These are phyloP conservation scores for Penicillium fimorum DNA, from an alignment of 495 filamentous ascomycete genomes.

Conservation along the genomic window DNA sequence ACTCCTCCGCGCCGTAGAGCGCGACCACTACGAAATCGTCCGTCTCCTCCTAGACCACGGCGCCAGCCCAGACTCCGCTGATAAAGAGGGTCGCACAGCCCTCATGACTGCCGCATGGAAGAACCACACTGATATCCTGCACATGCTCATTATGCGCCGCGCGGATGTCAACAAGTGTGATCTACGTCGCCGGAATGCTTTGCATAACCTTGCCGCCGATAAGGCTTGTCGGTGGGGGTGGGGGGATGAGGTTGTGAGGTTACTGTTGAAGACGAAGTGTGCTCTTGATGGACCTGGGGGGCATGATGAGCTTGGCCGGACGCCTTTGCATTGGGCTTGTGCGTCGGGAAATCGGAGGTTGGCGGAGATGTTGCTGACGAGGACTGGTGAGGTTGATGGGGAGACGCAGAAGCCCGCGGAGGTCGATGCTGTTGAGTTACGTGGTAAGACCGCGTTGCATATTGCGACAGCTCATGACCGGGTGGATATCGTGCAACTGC, in stretches of 20 bases:
- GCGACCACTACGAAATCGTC: constrained; percentile 47
- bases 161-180: constrained; percentile 51
- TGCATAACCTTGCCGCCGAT: constrained; percentile 58
- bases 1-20: constrained; percentile 51
- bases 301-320: constrained; percentile 51
- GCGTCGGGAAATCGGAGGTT: constrained; percentile 57
- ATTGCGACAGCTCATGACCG: constrained; percentile 55
- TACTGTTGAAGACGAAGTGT: constrained; percentile 45
- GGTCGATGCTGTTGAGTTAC: constrained; percentile 52
- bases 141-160: constrained; percentile 47
- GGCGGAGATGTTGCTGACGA: constrained; percentile 52
- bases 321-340: constrained; percentile 63
- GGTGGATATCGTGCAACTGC: constrained; percentile 53
- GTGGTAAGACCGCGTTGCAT: constrained; percentile 61
- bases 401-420: constrained; percentile 44
- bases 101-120: constrained; percentile 61
- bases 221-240: constrained; percentile 48
- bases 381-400: constrained; percentile 51
- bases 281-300: constrained; percentile 40
- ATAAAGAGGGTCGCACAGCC: constrained; percentile 52
- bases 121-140: constrained; percentile 51
- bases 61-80: constrained; percentile 38
- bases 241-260: constrained; percentile 49
- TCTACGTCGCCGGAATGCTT: constrained; percentile 37
- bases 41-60: constrained; percentile 45